Evolutionary conservation across 306 rosid species (phyloP), one percentile per base, ranked within the genome.

Genomic region (Psophocarpus tetragonolobus): DNA sequence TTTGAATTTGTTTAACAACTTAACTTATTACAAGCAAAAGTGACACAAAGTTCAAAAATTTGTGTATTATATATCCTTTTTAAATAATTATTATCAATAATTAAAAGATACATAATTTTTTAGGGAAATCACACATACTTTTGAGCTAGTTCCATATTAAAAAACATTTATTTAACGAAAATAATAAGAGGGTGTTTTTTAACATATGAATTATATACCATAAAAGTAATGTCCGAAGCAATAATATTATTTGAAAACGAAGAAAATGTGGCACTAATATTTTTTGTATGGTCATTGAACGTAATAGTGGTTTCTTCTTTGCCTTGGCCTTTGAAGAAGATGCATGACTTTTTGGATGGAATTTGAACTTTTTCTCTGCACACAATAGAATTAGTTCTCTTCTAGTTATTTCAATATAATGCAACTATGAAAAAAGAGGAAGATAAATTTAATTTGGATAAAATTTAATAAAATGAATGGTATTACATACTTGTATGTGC

Each of bases 261-360:
- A 8, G 85, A 15, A 78, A 87, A 87, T 4, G 88, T 82, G 20
- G 91, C 87, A 9, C 87, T 85, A 0, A 5, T 26, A 68, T 85
- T 82, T 20, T 85, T 83, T 62, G 12, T 24, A 17, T 30, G 86
- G 36, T 18, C 87, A 36, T 53, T 2, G 56, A 41, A 75, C 6
- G 86, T 65, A 41, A 88, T 63, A 3, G 27, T 23, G 1, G 87
- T 88, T 3, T 9, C 13, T 0, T 4, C 10, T 1, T 72, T 78
- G 10, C 81, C 82, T n/a, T 29, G 12, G 2, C 89, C 91, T 65
- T 88, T 69, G 11, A 85, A 68, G 17, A 42, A 8, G 38, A 85
- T 66, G 58, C 81, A 87, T 20, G 85, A 76, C 32, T 80, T 87
- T 0, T 78, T 41, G 5, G 0, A 0, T 0, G 86, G 79, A 60